Base-by-base conservation (phyloP, 495 filamentous ascomycete genomes). In the Penicillium odoratum region DNA sequence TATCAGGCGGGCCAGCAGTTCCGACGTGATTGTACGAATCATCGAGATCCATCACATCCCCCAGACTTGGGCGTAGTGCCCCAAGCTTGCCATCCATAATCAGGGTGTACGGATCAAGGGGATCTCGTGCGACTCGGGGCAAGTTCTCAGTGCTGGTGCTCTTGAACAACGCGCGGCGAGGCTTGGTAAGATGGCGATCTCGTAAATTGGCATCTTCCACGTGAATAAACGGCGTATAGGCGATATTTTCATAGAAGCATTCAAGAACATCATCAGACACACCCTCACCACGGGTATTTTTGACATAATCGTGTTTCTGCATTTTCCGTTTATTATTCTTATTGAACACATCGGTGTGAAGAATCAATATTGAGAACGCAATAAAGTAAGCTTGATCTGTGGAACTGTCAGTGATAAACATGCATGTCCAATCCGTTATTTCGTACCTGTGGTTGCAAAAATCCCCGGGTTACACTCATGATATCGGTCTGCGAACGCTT, bases 281-380 rank as follows among this genome's bases (percentile, higher is more conserved):
- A 13, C 92, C 92, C 68, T 97, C 91, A 1, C 88, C 89, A 8
- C 85, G 83, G 13, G 92, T 94, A 69, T 97, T 98, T 72, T 95
- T 98, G 52, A 97, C 82, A 70, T 99, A 99, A 58, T 98, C 94
- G 0, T 80, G 79, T 63, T 95, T 95, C 69, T 96, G 92, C 94
- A 99, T 99, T 73, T 98, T 99, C 65, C 93, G 85, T 74, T 97
- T 98, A 71, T 98, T 98, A 78, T 97, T 98, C 71, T 93, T 96
- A 79, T 99, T 99, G 84, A 97, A 97, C 10, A 95, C 91, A 69
- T 99, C 94, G 0, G 94, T 97, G 64, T 99, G 94, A 16, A 99
- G 78, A 60, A 99, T 97, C 42, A 99, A 77, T 43, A 98, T 87
- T 2, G 95, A 98, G 65, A 98, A 99, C 15, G 94, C 91, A 62